Conservation (phyloP, 1,284 basidiomycete species). For the Cystobasidiaceae sp. region DNA sequence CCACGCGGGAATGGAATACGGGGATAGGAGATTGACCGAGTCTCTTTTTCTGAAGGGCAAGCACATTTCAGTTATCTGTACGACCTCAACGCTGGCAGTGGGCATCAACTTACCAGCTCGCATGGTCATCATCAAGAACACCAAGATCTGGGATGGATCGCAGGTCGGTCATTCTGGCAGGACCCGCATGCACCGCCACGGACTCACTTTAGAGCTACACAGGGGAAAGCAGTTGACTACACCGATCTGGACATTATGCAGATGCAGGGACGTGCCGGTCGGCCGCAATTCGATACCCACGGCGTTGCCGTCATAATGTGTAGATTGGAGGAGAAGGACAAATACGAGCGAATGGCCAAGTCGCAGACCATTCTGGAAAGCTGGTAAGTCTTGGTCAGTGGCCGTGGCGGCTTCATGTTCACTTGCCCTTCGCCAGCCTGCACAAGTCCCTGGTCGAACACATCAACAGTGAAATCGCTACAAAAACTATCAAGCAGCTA, state of each 20-base stretch:
- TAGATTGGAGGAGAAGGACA: conserved; percentile 63
- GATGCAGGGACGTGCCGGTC: conserved; percentile 59
- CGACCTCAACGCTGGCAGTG: conserved; percentile 66
- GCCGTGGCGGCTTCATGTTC: background rate
- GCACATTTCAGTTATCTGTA: conserved; percentile 58
- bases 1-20: conserved; percentile 71
- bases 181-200: no score
- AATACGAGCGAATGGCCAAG: conserved; percentile 54
- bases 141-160: conserved; percentile 56
- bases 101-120: conserved; percentile 66
- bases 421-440: conserved; percentile 46
- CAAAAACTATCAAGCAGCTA: conserved; percentile 60
- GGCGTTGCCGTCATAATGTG: conserved; percentile 64
- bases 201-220: conserved; percentile 45
- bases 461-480: conserved; percentile 83
- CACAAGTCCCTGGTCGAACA: conserved; percentile 80
- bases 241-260: conserved; percentile 64
- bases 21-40: conserved; percentile 67
- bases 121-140: conserved; percentile 67
- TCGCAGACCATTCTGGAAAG: conserved; percentile 71
- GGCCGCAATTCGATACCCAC: conserved; percentile 77
- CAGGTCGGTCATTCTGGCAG: conserved; percentile 32
- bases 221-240: conserved; percentile 58
- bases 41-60: conserved; percentile 61
- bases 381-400: conserved; percentile 50